Evolutionary conservation across 2,329 filamentous ascomycete species (phyloP).

Genomic region (Diaporthe australafricana): DNA sequence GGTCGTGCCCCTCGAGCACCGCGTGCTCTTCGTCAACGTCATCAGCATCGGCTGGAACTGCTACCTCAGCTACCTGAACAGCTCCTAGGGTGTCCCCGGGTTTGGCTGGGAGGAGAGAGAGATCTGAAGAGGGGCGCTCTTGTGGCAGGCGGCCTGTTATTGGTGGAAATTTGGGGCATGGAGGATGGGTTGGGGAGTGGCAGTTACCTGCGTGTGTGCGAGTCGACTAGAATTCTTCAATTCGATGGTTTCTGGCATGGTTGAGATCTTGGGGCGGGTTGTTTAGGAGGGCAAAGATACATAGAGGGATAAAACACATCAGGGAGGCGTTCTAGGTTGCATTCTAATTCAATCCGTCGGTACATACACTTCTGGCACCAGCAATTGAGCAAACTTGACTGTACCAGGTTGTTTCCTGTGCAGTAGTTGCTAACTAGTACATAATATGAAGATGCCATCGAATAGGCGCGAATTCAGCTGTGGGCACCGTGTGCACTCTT

Average conservation of each 20-base stretch:
- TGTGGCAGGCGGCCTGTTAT: neutral
- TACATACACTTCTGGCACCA: slow-evolving; percentile 27
- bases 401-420: neutral
- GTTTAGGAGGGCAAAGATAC: neutral
- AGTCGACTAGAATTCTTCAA: neutral
- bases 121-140: neutral
- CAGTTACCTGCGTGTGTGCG: neutral
- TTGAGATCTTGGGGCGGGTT: neutral
- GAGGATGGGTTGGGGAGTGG: neutral
- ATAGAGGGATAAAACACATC: slow-evolving; percentile 26
- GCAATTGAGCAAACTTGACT: neutral
- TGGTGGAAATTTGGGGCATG: neutral
- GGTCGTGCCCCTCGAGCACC: slow-evolving; percentile 83
- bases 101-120: too few relatives aligned
- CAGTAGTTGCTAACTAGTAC: too few relatives aligned
- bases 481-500: neutral
- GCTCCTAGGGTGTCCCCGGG: slow-evolving; percentile 48
- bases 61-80: slow-evolving; percentile 72
- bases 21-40: slow-evolving; percentile 88
- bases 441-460: neutral
- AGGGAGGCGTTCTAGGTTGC: slow-evolving; percentile 23
- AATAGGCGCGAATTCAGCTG: neutral
- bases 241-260: slow-evolving; percentile 15
- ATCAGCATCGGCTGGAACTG: slow-evolving; percentile 77
- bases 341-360: slow-evolving; percentile 1